Evolutionary conservation across 1,284 basidiomycete species (phyloP).

Genomic region (Cutaneotrichosporon sp.): DNA sequence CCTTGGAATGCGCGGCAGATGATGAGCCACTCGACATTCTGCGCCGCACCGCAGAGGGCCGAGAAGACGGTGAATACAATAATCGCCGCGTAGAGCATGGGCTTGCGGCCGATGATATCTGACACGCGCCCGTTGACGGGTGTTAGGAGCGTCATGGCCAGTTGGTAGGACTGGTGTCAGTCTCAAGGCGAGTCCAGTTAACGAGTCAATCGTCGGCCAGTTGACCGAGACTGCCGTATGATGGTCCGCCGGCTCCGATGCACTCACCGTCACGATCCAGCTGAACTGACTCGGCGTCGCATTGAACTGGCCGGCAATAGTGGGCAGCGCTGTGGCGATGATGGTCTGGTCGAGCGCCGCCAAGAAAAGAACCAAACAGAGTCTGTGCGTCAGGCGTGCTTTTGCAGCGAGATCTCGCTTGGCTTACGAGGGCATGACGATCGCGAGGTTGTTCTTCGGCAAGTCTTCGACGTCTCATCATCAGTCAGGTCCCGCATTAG

Average conservation of each 20-base stretch:
- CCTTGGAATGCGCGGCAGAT: conserved; percentile 39
- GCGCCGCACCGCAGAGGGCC: conserved; percentile 41
- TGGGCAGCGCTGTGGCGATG: conserved; percentile 36
- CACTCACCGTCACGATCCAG: conserved; percentile 34
- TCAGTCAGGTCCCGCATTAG: conserved; percentile 8
- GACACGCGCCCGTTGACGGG: conserved; percentile 41
- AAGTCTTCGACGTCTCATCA: conserved; percentile 31
- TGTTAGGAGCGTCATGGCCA: conserved; percentile 34
- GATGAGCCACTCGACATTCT: conserved; percentile 39
- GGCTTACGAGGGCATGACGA: conserved; percentile 27
- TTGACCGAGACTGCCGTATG: too few relatives aligned
- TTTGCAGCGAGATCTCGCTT: too few relatives aligned
- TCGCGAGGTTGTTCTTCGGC: conserved; percentile 31
- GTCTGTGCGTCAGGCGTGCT: conserved; percentile 23
- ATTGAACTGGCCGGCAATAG: conserved; percentile 28
- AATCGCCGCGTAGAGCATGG: conserved; percentile 40
- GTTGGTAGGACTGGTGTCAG: conserved; percentile 31
- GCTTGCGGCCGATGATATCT: conserved; percentile 43
- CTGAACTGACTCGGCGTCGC: conserved; percentile 33
- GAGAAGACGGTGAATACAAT: conserved; percentile 36
- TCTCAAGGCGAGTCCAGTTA: too few relatives aligned
- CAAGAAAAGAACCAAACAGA: conserved; percentile 41
- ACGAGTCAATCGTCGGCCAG: too few relatives aligned
- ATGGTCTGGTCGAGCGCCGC: conserved; percentile 43
- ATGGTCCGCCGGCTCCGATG: too few relatives aligned